phyloP scores from a whole-genome alignment of 805 yeast genomes.

The Candida silvicultrix region DNA sequence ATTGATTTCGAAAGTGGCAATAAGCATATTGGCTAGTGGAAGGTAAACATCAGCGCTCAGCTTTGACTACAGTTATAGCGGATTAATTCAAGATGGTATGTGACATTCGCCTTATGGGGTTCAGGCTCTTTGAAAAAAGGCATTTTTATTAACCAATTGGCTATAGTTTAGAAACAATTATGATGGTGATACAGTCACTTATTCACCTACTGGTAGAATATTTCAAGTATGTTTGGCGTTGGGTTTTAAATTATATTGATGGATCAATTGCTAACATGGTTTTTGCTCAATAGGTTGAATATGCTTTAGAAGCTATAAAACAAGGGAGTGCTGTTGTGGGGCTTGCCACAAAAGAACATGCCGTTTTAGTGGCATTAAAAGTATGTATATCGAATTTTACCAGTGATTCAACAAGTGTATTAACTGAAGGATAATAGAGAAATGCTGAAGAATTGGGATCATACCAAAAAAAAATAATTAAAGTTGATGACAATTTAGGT shows the following conservation, averaged over 20 bases:
- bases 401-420: no score
- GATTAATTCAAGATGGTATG: not conserved
- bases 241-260: slow-evolving; percentile 4
- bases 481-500: slow-evolving; percentile 91
- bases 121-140: no score
- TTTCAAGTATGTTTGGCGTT: slow-evolving; percentile 48
- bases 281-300: slow-evolving; percentile 41
- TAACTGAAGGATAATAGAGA: no score
- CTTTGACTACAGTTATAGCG: not conserved
- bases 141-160: not conserved
- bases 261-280: slow-evolving; percentile 4
- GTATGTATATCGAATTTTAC: slow-evolving; percentile 20
- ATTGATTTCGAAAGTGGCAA: not conserved
- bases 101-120: slow-evolving; percentile 17
- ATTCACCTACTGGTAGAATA: slow-evolving; percentile 90
- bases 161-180: slow-evolving; percentile 89
- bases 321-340: slow-evolving; percentile 99
- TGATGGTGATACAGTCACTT: slow-evolving; percentile 97
- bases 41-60: not conserved
- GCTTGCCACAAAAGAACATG: slow-evolving; percentile 76
- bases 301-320: slow-evolving; percentile 91
- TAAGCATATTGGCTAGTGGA: not conserved
- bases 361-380: slow-evolving; percentile 88
- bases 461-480: slow-evolving; percentile 88
- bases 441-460: slow-evolving; percentile 97